Percentiles rank a stretch among this genome's conserved stretches.
Evolutionary conservation across 192 early-diverging fungal species (phyloP).

Genomic region (Diversispora epigaea): DNA sequence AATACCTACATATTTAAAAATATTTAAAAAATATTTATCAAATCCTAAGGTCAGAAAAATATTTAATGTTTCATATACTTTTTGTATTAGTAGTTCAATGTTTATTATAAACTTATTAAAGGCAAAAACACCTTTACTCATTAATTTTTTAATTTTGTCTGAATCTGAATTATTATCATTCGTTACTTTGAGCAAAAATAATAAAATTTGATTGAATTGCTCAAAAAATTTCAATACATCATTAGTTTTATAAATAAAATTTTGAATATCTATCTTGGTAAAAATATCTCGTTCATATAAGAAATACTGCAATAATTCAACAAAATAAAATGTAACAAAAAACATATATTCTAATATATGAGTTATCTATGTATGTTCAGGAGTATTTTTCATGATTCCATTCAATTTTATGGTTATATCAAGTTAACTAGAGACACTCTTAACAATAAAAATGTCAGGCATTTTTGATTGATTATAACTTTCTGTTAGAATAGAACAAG

Average conservation of each 20-base stretch:
- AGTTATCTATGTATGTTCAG: constrained; percentile 19
- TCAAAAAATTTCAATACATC: not conserved
- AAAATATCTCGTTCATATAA: not conserved
- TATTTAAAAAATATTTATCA: constrained; percentile 4
- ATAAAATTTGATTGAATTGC: not conserved
- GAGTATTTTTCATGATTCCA: constrained; percentile 4
- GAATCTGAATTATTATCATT: not conserved
- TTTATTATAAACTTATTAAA: constrained; percentile 10
- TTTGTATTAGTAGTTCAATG: not conserved
- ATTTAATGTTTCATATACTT: not conserved
- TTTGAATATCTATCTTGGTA: constrained; percentile 15
- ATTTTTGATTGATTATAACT: constrained; percentile 10
- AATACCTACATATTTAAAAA: not conserved
- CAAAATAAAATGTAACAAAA: constrained; percentile 18
- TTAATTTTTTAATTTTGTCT: constrained; percentile 5
- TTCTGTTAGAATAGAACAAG: not conserved
- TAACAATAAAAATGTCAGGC: constrained; percentile 24
- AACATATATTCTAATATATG: constrained; percentile 15
- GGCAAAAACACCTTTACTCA: constrained; percentile 9
- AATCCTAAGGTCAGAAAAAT: constrained; percentile 9
- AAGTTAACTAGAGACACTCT: constrained; percentile 17
- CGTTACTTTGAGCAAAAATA: constrained; percentile 11
- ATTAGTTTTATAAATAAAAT: constrained; percentile 6
- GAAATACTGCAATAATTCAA: not conserved
- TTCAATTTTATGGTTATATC: constrained; percentile 12